Percentiles rank a stretch among this genome's conserved stretches.
Evolutionary conservation across 768 basidiomycete species (phyloP).

Genomic region (Collybia nuda): DNA sequence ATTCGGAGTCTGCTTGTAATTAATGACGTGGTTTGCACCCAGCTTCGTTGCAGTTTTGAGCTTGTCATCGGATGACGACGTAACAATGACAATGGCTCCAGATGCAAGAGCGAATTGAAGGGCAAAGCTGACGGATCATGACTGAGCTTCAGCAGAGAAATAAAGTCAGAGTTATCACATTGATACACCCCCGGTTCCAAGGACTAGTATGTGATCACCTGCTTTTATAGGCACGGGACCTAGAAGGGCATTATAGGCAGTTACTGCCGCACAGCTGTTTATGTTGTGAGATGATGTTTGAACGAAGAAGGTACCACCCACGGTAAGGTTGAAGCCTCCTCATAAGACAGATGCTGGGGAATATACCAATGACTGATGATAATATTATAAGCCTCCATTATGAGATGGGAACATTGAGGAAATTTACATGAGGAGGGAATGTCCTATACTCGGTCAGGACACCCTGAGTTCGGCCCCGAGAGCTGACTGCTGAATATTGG

Average conservation of each 20-base stretch:
- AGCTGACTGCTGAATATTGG: constrained; percentile 29
- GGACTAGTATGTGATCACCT: constrained; percentile 58
- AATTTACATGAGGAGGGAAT: constrained; percentile 41
- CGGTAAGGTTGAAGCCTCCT: constrained; percentile 67
- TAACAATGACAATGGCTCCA: constrained; percentile 64
- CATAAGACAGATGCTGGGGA: constrained; percentile 57
- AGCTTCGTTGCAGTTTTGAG: constrained; percentile 49
- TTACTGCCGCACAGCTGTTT: constrained; percentile 55
- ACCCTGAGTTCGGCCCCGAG: constrained; percentile 51
- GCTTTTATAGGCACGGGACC: constrained; percentile 51
- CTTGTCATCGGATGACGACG: constrained; percentile 68
- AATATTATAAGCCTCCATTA: background rate
- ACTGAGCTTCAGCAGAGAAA: background rate
- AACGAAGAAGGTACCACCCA: constrained; percentile 21
- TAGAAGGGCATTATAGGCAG: constrained; percentile 60
- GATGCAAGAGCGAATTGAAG: constrained; percentile 61
- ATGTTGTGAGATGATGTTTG: background rate
- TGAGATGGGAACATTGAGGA: too few relatives aligned
- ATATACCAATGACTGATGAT: constrained; percentile 47
- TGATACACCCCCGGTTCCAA: constrained; percentile 58
- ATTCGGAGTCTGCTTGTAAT: constrained; percentile 55
- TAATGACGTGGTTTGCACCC: constrained; percentile 56
- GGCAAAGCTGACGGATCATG: constrained; percentile 38
- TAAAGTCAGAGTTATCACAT: constrained; percentile 29
- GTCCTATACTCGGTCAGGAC: constrained; percentile 53